A percentile compares a stretch with the other conserved stretches of the same genome.
Evolutionary conservation across 2,329 filamentous ascomycete species (phyloP).

Genomic region (Akanthomyces muscarius): DNA sequence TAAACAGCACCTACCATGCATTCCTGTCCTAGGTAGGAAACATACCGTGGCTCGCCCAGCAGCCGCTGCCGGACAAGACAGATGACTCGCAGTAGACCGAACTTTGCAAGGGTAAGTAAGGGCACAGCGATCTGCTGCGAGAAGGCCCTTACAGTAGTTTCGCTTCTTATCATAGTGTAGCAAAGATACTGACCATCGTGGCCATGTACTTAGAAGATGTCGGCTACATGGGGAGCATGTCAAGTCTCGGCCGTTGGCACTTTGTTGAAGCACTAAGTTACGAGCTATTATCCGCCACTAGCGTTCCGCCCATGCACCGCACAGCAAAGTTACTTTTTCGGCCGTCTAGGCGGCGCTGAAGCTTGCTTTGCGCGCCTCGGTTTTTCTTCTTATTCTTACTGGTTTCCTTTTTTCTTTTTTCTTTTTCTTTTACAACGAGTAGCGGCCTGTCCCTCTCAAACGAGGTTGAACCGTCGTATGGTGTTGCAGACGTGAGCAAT

Average conservation of each 20-base stretch:
- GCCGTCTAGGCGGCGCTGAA: neutral
- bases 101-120: neutral
- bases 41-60: neutral
- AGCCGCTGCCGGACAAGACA: neutral
- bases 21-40: constrained; percentile 5
- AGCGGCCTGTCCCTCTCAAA: neutral
- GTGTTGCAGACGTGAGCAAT: neutral
- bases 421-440: too few relatives aligned
- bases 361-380: neutral
- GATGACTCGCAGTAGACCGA: neutral
- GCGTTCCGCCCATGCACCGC: neutral
- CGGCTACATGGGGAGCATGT: neutral
- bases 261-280: neutral
- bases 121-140: neutral
- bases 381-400: neutral
- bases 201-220: neutral
- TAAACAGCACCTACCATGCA: neutral
- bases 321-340: neutral
- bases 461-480: neutral
- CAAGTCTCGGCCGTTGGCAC: neutral
- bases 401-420: neutral
- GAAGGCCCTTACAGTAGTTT: neutral
- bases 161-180: neutral
- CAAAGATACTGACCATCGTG: neutral
- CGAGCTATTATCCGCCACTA: neutral